These are phyloP conservation scores for Pleurotus citrinopileatus DNA, from an alignment of 768 basidiomycete species.

Conservation along the genomic window DNA sequence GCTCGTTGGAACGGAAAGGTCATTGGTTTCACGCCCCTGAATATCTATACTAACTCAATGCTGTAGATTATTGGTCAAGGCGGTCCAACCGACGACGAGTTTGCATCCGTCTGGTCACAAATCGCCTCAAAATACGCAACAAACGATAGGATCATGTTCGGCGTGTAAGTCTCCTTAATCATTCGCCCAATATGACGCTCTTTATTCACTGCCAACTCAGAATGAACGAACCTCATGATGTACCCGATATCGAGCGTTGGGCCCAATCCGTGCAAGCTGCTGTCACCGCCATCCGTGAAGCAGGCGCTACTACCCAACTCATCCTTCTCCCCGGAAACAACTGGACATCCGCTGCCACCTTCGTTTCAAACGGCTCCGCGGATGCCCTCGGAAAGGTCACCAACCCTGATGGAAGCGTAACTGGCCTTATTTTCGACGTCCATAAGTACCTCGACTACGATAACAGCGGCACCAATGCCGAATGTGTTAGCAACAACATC, in stretches of 20 bases:
- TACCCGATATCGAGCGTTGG: conserved; percentile 46
- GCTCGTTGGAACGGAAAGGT: conserved; percentile 51
- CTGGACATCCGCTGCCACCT: conserved; percentile 52
- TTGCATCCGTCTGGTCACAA: conserved; percentile 50
- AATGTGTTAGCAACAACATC: conserved; percentile 56
- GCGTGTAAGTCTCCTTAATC: conserved; percentile 32
- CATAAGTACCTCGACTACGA: conserved; percentile 39
- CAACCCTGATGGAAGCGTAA: conserved; percentile 43
- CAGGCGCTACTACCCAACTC: conserved; percentile 51
- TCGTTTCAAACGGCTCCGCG: conserved; percentile 48
- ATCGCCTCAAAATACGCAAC: conserved; percentile 48
- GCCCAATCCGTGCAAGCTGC: conserved; percentile 53
- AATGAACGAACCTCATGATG: conserved; percentile 66
- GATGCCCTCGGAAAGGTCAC: conserved; percentile 41
- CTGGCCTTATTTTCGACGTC: conserved; percentile 55
- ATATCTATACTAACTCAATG: too few relatives aligned
- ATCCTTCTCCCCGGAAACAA: conserved; percentile 60
- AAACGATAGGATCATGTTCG: conserved; percentile 42
- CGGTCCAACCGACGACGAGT: conserved; percentile 51
- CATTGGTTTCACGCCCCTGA: too few relatives aligned
- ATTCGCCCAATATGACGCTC: neutral
- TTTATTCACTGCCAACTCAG: conserved; percentile 19
- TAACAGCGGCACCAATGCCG: conserved; percentile 17
- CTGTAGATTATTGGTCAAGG: conserved; percentile 64
- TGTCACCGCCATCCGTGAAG: conserved; percentile 58